Evolutionary conservation across 2,329 filamentous ascomycete genomes (phyloP).

Genomic region (Fusarium sp.): DNA sequence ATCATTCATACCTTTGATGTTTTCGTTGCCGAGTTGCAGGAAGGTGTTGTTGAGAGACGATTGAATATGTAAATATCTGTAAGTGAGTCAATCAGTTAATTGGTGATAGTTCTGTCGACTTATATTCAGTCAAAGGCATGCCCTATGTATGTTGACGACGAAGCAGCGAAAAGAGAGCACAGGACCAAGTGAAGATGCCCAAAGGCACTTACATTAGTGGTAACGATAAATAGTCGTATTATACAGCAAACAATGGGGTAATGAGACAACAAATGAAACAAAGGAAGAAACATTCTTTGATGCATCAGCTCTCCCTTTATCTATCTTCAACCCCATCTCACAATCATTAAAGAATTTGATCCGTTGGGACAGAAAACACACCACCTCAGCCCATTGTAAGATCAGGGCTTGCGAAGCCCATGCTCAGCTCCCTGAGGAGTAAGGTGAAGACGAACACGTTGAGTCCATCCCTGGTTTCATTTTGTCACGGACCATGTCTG

Average conservation of each 20-base stretch:
- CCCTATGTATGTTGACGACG: not conserved
- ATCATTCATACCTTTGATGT: not conserved
- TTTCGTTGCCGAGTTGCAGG: not conserved
- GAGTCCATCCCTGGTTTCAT: not conserved
- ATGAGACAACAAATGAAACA: not conserved
- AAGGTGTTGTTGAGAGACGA: not conserved
- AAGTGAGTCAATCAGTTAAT: not conserved
- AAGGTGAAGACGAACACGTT: constrained; percentile 18
- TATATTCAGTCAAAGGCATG: not conserved
- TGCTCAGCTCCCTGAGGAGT: not conserved
- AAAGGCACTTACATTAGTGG: not conserved
- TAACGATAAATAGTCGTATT: not conserved
- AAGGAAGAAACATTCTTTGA: not conserved
- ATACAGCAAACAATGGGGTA: not conserved
- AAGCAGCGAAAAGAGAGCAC: not conserved
- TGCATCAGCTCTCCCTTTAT: constrained; percentile 7
- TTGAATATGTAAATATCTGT: not conserved
- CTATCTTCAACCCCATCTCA: not conserved
- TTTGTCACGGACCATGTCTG: not conserved
- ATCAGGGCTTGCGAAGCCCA: constrained; percentile 6
- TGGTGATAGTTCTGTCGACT: not conserved
- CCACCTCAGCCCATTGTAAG: constrained; percentile 31
- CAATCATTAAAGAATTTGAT: not conserved
- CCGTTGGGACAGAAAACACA: constrained; percentile 26
- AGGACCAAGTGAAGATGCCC: not conserved